phyloP scores from a whole-genome alignment of 441 rosid species.

The Populus hybrid region DNA sequence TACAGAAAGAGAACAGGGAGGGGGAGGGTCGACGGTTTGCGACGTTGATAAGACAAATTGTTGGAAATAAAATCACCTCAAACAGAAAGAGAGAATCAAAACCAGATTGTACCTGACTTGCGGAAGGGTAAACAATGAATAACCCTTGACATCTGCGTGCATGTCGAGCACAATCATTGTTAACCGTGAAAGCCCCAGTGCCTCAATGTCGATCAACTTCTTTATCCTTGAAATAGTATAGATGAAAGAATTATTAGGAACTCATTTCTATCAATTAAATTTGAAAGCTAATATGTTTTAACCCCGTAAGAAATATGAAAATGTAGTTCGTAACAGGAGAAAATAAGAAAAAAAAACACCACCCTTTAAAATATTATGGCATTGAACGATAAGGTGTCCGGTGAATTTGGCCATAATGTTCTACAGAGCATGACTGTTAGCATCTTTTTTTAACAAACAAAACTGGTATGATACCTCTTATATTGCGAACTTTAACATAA shows the following conservation, averaged over 20 bases:
- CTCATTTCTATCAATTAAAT: background rate
- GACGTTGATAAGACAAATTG: background rate
- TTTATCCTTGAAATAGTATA: conserved; percentile 54
- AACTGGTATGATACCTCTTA: background rate
- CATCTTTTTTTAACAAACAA: background rate
- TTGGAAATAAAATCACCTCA: background rate
- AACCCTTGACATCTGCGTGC: conserved; percentile 72
- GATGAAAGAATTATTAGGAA: background rate
- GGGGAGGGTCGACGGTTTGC: background rate
- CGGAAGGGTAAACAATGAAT: conserved; percentile 72
- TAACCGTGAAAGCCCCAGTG: conserved; percentile 69
- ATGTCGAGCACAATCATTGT: conserved; percentile 57
- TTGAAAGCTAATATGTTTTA: background rate
- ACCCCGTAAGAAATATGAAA: no score
- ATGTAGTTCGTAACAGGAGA: no score
- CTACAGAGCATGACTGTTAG: no score
- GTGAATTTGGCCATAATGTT: no score
- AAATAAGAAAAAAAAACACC: no score
- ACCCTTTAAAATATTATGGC: background rate
- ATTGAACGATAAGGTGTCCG: background rate
- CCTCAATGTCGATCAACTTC: conserved; percentile 73
- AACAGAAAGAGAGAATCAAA: background rate
- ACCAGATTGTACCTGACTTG: conserved; percentile 66
- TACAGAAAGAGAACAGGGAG: no score
- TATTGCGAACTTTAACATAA: background rate